Percentiles rank a stretch among this genome's conserved stretches.
Evolutionary conservation across 108 stramenopile species (phyloP).

Genomic region (Stephanodiscus minutulus): DNA sequence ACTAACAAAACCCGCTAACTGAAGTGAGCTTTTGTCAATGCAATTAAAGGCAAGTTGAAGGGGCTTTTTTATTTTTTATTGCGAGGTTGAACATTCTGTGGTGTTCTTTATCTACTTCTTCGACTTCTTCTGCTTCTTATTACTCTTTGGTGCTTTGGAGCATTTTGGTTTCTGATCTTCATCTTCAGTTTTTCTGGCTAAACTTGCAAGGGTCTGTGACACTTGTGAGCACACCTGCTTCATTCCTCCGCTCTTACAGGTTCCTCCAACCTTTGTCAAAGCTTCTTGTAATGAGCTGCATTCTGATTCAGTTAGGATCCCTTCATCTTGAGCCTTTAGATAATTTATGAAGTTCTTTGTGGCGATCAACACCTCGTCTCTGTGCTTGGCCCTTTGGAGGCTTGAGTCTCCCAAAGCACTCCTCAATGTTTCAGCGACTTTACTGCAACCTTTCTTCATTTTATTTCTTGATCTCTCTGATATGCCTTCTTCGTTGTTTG

Average conservation of each 20-base stretch:
- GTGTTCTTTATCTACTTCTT: constrained; percentile 1
- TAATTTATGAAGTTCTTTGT: constrained; percentile 31
- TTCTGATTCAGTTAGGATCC: constrained; percentile 10
- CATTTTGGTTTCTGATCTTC: constrained; percentile 15
- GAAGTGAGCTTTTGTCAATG: neutral
- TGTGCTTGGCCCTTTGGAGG: constrained; percentile 37
- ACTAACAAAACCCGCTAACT: neutral
- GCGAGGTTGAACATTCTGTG: neutral
- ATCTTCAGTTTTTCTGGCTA: constrained; percentile 4
- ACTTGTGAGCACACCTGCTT: constrained; percentile 31
- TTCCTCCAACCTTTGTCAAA: constrained; percentile 6
- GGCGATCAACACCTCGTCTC: constrained; percentile 34
- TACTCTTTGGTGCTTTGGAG: constrained; percentile 16
- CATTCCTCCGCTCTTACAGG: constrained; percentile 31
- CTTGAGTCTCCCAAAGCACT: constrained; percentile 22
- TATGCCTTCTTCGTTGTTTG: constrained; percentile 14
- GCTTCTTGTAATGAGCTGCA: constrained; percentile 18
- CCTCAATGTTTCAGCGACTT: constrained; percentile 10
- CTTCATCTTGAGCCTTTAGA: constrained; percentile 19
- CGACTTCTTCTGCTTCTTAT: constrained; percentile 21
- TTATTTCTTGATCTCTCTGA: constrained; percentile 16
- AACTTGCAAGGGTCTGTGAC: constrained; percentile 21
- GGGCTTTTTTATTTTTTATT: neutral
- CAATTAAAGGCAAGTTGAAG: neutral
- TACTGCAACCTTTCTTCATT: constrained; percentile 25